A percentile compares a stretch with the other conserved stretches of the same genome.
Conservation (phyloP, 495 filamentous ascomycete genomes). For the Aspergillus coremiiformis region DNA sequence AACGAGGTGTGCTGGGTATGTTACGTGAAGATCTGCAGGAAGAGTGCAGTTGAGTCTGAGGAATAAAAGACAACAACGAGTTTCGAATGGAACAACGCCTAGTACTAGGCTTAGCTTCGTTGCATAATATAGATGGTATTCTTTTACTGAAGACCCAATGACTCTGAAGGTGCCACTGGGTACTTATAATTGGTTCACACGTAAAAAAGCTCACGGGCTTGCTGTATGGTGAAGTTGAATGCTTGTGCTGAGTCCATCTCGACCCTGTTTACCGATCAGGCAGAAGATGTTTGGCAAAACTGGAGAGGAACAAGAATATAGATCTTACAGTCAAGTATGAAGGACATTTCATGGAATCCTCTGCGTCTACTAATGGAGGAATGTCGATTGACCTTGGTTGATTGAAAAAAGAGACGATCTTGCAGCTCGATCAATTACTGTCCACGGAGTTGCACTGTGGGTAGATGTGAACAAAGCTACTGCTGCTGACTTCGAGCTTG, state of each 20-base stretch:
- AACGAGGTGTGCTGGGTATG: background rate
- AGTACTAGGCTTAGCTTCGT: background rate
- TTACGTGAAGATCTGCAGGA: background rate
- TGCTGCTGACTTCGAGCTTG: background rate
- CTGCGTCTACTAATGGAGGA: background rate
- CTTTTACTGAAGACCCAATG: background rate
- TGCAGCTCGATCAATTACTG: background rate
- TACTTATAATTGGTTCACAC: background rate
- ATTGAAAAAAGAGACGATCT: background rate
- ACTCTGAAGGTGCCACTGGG: background rate
- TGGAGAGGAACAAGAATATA: background rate
- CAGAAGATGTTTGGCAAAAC: background rate
- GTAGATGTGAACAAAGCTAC: background rate
- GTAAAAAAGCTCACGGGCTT: background rate
- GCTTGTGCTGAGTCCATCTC: background rate
- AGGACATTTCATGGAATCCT: background rate
- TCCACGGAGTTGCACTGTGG: background rate
- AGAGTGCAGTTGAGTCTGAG: background rate
- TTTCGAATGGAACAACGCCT: background rate
- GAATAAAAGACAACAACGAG: background rate
- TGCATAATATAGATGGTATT: background rate
- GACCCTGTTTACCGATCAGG: background rate
- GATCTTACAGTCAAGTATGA: background rate
- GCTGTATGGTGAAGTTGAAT: background rate
- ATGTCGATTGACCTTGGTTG: background rate